phyloP scores from a whole-genome alignment of 2,329 filamentous ascomycete genomes.

The Harringtonia lauricola region DNA sequence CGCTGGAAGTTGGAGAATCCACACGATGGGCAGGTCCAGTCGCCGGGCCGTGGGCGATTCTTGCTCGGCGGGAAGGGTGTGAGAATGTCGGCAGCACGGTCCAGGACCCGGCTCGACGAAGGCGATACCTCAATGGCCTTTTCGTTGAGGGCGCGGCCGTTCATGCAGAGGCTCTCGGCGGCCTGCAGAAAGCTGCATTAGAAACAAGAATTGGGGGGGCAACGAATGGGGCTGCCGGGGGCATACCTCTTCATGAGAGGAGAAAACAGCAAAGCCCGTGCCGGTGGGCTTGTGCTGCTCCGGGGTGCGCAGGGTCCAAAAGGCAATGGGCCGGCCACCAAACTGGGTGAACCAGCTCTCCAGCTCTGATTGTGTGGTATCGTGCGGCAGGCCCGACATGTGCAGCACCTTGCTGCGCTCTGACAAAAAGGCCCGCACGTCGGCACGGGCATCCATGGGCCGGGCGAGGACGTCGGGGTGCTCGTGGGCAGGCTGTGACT shows the following conservation, averaged over 20 bases:
- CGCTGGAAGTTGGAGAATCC: slow-evolving; percentile 99
- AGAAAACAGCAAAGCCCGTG: slow-evolving; percentile 96
- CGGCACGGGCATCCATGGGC: slow-evolving; percentile 92
- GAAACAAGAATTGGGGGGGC: background rate
- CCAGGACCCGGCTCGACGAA: slow-evolving; percentile 90
- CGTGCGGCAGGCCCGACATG: slow-evolving; percentile 93
- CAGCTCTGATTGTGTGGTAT: slow-evolving; percentile 95
- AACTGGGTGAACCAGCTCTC: slow-evolving; percentile 99
- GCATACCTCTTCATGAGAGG: slow-evolving; percentile 94
- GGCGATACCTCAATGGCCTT: slow-evolving; percentile 98
- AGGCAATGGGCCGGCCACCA: slow-evolving; percentile 92
- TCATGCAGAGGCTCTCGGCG: slow-evolving; percentile 97
- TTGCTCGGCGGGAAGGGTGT: slow-evolving; percentile 98
- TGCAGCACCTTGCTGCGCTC: slow-evolving; percentile 97
- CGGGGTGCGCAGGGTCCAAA: slow-evolving; percentile 95
- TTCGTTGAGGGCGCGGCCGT: slow-evolving; percentile 92
- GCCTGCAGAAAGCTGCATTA: slow-evolving; percentile 43
- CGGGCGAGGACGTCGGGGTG: slow-evolving; percentile 90
- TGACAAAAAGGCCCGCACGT: slow-evolving; percentile 89
- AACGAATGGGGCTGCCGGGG: too few species aligned
- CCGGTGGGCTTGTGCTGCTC: slow-evolving; percentile 99
- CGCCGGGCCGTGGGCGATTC: slow-evolving; percentile 90
- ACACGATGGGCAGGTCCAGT: slow-evolving; percentile 98
- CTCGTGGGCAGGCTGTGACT: slow-evolving; percentile 87
- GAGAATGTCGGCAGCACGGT: slow-evolving; percentile 89